Evolutionary conservation across 202 grass and related monocot genomes (phyloP), one percentile per base, ranked within the genome.

Genomic region (Thinopyrum obtusiflorum): DNA sequence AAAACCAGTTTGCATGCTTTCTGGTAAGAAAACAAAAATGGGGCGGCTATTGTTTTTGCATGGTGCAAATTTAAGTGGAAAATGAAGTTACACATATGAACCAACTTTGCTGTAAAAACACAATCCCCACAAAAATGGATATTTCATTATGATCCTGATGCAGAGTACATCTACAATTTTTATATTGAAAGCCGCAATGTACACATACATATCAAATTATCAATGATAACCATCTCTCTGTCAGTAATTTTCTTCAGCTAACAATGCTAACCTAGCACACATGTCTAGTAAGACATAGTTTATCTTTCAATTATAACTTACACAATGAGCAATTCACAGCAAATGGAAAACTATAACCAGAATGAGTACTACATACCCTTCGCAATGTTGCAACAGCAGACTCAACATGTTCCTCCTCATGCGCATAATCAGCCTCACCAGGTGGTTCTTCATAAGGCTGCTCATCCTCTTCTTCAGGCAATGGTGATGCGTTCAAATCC

Each of bases 401-500:
- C 65, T 94, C 97, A 4, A 85, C 86, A 77, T 82, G 94, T 35
- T 94, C 92, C 78, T 94, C 92, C 78, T 99, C 97, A 29, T 91
- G 92, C 69, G 80, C 85, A 80, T 94, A 87, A 65, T 87, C 89
- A 57, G 68, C 86, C 76, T 91, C 97, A 9, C 68, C 78, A 17
- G 81, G 70, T 36, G 79, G 70, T 36, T 91, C 88, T 77, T 90
- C 89, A 29, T 93, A 94, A 79, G 91, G 82, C 46, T 94, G 92
- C 27, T 94, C 97, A 81, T 99, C 49, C 49, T 53, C 97, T 74
- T 99, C 97, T 36, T 99, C 97, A 14, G 97, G 97, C 72, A 97
- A 87, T 13, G 97, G 97, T 5, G 93, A 99, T 28, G 93, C 97
- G 5, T 97, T 99, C 57, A 99, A 88, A 89, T 99, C 97, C 97